Percentiles rank a stretch among this genome's conserved stretches.
phyloP scores from a whole-genome alignment of 2,329 filamentous ascomycete species.

The Pseudocercospora ulei region DNA sequence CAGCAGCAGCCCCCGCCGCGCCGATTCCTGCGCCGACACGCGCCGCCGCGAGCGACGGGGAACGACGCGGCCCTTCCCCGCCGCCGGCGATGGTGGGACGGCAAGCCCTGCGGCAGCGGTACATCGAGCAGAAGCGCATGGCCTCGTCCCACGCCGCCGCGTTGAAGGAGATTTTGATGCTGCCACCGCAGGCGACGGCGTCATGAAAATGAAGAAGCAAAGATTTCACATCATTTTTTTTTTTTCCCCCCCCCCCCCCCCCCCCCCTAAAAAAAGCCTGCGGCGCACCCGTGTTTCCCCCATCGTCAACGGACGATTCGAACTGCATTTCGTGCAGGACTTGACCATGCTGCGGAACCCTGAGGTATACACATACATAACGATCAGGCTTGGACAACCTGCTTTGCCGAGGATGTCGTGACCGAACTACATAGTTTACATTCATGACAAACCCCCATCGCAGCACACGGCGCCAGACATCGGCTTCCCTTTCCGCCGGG shows the following conservation, averaged over 20 bases:
- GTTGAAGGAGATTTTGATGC: constrained; percentile 75
- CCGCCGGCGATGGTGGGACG: constrained; percentile 38
- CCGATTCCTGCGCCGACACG: constrained; percentile 22
- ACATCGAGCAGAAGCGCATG: constrained; percentile 80
- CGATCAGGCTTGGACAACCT: too few species aligned
- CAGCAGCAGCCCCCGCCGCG: too few species aligned
- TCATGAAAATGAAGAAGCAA: constrained; percentile 12
- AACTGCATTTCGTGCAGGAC: background rate
- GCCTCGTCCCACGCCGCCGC: constrained; percentile 72
- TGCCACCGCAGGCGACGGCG: constrained; percentile 42
- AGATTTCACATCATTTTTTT: too few species aligned
- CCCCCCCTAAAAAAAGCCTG: too few species aligned
- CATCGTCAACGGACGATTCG: background rate
- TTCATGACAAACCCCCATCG: too few species aligned
- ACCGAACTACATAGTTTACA: too few species aligned
- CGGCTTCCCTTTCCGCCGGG: too few species aligned
- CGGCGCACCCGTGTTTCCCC: too few species aligned
- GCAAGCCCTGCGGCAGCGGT: constrained; percentile 65
- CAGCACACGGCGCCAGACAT: too few species aligned
- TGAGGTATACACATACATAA: too few species aligned
- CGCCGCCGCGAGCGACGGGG: constrained; percentile 17
- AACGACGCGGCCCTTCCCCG: constrained; percentile 27
- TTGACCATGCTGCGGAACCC: background rate
- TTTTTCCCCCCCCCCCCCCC: too few species aligned
- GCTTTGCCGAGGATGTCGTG: too few species aligned